phyloP scores from a whole-genome alignment of 176 grass and related monocot genomes.

The Puccinellia tenuiflora region DNA sequence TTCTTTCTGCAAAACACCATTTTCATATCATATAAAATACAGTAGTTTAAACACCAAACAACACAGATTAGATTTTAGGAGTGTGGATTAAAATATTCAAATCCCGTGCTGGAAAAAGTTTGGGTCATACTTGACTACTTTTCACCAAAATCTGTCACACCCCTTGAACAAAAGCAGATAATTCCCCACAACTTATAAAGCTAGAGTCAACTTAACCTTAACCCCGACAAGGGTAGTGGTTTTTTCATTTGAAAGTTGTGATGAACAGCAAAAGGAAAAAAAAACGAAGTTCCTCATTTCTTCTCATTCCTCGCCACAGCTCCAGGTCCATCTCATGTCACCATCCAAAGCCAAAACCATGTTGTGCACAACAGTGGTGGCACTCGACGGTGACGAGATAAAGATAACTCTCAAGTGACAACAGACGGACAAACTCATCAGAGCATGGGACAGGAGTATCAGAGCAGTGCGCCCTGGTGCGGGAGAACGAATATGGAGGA shows the following conservation, averaged over 20 bases:
- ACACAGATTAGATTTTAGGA: neutral
- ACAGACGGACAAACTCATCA: too few relatives aligned
- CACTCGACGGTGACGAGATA: too few relatives aligned
- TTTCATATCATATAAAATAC: neutral
- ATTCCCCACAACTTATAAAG: neutral
- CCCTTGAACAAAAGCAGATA: neutral
- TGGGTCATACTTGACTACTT: neutral
- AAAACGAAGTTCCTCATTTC: too few relatives aligned
- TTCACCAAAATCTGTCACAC: neutral
- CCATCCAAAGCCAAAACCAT: too few relatives aligned
- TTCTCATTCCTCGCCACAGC: too few relatives aligned
- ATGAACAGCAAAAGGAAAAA: neutral
- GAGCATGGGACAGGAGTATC: too few relatives aligned
- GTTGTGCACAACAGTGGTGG: too few relatives aligned
- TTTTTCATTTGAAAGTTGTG: neutral
- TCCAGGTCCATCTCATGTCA: too few relatives aligned
- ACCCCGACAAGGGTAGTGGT: neutral
- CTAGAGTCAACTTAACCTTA: neutral
- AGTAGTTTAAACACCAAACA: neutral
- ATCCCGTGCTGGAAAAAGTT: neutral
- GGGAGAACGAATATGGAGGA: too few relatives aligned
- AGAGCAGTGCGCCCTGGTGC: too few relatives aligned
- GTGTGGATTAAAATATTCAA: neutral
- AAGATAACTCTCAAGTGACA: too few relatives aligned
- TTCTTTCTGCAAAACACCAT: constrained; percentile 46